phyloP scores from a whole-genome alignment of 169 alveolate genomes.

The Babesia sp. region DNA sequence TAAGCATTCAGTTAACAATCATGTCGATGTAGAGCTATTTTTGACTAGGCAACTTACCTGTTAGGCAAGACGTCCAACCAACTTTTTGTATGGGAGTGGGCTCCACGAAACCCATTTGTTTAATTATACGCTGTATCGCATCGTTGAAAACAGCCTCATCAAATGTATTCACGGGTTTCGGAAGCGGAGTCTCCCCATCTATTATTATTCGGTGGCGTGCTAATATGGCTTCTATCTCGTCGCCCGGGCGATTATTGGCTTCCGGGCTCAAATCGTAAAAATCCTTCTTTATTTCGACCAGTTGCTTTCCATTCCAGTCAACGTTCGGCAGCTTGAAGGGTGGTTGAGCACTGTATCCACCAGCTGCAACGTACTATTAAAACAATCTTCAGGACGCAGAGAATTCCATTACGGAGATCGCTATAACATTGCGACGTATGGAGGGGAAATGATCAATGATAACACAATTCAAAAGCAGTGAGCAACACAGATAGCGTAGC shows the following conservation, averaged over 20 bases:
- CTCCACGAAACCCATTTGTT: slow-evolving; percentile 68
- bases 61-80: slow-evolving; percentile 76
- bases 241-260: slow-evolving; percentile 68
- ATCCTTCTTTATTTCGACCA: slow-evolving; percentile 73
- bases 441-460: no score
- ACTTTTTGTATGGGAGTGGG: slow-evolving; percentile 88
- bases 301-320: slow-evolving; percentile 68
- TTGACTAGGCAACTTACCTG: slow-evolving; percentile 33
- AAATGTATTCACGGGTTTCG: slow-evolving; percentile 70
- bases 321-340: slow-evolving; percentile 48
- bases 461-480: no score
- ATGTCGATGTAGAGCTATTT: not conserved
- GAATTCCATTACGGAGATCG: no score
- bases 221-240: slow-evolving; percentile 70
- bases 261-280: slow-evolving; percentile 60
- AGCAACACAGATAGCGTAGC: no score
- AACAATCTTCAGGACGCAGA: no score
- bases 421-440: no score
- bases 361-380: not conserved
- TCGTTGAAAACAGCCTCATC: slow-evolving; percentile 75
- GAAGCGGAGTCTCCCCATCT: slow-evolving; percentile 68
- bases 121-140: slow-evolving; percentile 68
- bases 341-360: slow-evolving; percentile 1
- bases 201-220: slow-evolving; percentile 64
- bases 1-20: not conserved